These are phyloP conservation scores for Nemania bipapillata DNA, from an alignment of 2,329 filamentous ascomycete genomes.

Conservation along the genomic window DNA sequence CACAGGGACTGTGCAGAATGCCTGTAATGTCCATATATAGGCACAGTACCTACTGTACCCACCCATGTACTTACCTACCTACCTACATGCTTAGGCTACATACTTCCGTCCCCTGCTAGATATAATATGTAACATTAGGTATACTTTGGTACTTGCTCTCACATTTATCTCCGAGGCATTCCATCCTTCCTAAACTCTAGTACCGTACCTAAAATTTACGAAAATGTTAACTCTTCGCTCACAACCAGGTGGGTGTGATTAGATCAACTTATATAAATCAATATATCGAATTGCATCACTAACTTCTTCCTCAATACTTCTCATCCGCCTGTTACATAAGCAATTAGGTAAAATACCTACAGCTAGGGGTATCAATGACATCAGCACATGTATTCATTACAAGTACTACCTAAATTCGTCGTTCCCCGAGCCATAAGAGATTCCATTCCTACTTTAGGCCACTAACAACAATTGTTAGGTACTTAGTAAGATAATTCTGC, in stretches of 20 bases:
- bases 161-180: not conserved
- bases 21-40: too few relatives aligned
- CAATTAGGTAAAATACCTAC: not conserved
- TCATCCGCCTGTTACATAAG: not conserved
- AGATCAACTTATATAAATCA: too few relatives aligned
- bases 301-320: too few relatives aligned
- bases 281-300: too few relatives aligned
- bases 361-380: constrained; percentile 15
- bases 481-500: constrained; percentile 2
- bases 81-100: too few relatives aligned
- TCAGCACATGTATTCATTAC: constrained; percentile 16
- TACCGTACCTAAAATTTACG: too few relatives aligned
- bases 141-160: not conserved
- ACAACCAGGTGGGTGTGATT: too few relatives aligned
- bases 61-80: too few relatives aligned
- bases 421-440: not conserved
- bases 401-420: not conserved
- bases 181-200: too few relatives aligned
- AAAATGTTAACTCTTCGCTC: too few relatives aligned
- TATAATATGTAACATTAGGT: too few relatives aligned
- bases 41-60: not conserved
- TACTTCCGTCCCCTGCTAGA: too few relatives aligned
- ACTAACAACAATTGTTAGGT: not conserved
- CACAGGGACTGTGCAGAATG: not conserved
- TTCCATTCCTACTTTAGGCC: constrained; percentile 7